Conservation (phyloP, 2,329 filamentous ascomycete species). For the Ceratocystis eucalypticola region DNA sequence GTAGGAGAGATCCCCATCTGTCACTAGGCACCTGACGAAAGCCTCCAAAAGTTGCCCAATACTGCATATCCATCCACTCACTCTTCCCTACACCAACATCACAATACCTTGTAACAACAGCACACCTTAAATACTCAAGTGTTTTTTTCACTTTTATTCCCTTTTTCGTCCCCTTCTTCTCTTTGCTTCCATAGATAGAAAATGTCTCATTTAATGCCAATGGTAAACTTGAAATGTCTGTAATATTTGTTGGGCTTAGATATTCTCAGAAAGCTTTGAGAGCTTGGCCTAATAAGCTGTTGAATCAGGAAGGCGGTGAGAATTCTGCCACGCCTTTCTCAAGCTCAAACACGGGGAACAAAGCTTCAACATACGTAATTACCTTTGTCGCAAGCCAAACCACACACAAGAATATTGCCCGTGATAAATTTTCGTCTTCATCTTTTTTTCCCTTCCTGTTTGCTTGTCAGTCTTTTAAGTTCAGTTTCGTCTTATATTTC, state of each 20-base stretch:
- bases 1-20: not conserved
- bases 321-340: conserved; percentile 13
- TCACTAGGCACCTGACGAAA: not conserved
- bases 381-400: not conserved
- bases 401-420: not conserved
- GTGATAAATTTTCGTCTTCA: not conserved
- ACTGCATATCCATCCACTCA: not conserved
- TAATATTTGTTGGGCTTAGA: not conserved
- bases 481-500: not conserved
- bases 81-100: not conserved
- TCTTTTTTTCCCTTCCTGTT: not conserved
- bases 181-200: not conserved
- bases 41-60: not conserved
- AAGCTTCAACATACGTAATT: conserved; percentile 7
- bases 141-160: not conserved
- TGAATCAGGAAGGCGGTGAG: conserved; percentile 12
- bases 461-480: not conserved
- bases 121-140: not conserved
- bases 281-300: conserved; percentile 6
- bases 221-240: not conserved
- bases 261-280: not conserved
- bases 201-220: not conserved
- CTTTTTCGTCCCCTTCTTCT: not conserved
- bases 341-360: conserved; percentile 3
- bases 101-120: conserved; percentile 7